A percentile compares a stretch with the other conserved stretches of the same genome.
Evolutionary conservation across 2,329 filamentous ascomycete genomes (phyloP).

Genomic region (Calonectria pauciramosa): DNA sequence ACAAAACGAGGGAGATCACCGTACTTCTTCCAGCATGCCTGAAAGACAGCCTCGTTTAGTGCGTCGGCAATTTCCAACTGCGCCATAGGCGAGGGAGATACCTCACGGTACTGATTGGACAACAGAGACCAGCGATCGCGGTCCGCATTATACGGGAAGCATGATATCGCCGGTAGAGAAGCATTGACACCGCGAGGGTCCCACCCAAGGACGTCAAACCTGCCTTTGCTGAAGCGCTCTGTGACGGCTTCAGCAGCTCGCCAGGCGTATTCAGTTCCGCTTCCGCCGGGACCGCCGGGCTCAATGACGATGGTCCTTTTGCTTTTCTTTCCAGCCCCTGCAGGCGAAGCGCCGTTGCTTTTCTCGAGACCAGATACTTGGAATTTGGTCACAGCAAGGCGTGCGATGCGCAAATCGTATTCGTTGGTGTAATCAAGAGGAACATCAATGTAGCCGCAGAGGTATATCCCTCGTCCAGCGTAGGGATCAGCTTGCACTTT

Average conservation of each 20-base stretch:
- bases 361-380: constrained; percentile 61
- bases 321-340: constrained; percentile 53
- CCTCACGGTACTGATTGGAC: constrained; percentile 55
- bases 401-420: constrained; percentile 58
- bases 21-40: constrained; percentile 57
- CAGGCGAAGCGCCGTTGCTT: constrained; percentile 27
- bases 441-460: constrained; percentile 63
- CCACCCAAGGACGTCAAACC: constrained; percentile 65
- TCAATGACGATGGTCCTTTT: constrained; percentile 63
- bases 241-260: constrained; percentile 52
- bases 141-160: constrained; percentile 61
- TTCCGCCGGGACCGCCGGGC: constrained; percentile 65
- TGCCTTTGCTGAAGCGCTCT: constrained; percentile 57
- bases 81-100: constrained; percentile 48
- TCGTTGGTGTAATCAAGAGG: constrained; percentile 63
- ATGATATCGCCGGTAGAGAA: constrained; percentile 60
- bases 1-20: constrained; percentile 63
- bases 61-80: constrained; percentile 61
- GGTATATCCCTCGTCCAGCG: constrained; percentile 58
- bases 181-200: constrained; percentile 67
- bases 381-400: constrained; percentile 64
- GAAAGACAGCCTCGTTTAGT: constrained; percentile 60
- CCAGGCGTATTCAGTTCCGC: constrained; percentile 60
- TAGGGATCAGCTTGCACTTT: constrained; percentile 47
- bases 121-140: constrained; percentile 62